Evolutionary conservation across 805 yeast species (phyloP).

Genomic region (Teunomyces aglyptinius): DNA sequence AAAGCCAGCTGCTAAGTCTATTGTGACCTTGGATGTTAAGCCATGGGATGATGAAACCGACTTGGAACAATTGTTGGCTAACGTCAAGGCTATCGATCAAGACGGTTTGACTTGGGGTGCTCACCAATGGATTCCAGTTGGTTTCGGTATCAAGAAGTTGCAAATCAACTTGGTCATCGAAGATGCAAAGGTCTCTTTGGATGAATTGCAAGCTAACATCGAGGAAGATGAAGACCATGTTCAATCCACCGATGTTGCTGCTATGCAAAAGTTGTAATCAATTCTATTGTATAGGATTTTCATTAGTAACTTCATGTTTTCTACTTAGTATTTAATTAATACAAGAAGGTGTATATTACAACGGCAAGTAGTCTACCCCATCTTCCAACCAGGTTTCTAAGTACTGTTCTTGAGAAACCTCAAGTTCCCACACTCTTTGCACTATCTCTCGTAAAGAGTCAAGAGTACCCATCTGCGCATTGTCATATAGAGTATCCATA

Average conservation of each 20-base stretch:
- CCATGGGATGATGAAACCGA: slow-evolving; percentile 99
- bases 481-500: slow-evolving; percentile 43
- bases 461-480: slow-evolving; percentile 56
- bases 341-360: slow-evolving; percentile 13
- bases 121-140: slow-evolving; percentile 92
- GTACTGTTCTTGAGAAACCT: slow-evolving; percentile 42
- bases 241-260: slow-evolving; percentile 98
- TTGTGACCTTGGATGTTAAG: slow-evolving; percentile 95
- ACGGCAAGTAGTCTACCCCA: slow-evolving; percentile 51
- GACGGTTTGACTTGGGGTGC: slow-evolving; percentile 99
- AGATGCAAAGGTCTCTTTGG: slow-evolving; percentile 93
- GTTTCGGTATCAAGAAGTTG: slow-evolving; percentile 99
- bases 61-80: slow-evolving; percentile 80
- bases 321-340: slow-evolving; percentile 9
- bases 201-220: slow-evolving; percentile 73
- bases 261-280: slow-evolving; percentile 91
- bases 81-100: slow-evolving; percentile 78
- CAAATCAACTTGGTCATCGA: slow-evolving; percentile 98
- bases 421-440: slow-evolving; percentile 47
- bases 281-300: slow-evolving; percentile 23
- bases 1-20: slow-evolving; percentile 97
- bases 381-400: slow-evolving; percentile 48
- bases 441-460: slow-evolving; percentile 42
- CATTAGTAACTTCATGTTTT: slow-evolving; percentile 6
- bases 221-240: slow-evolving; percentile 98